These are phyloP conservation scores for Scheffersomyces amazonensis DNA, from an alignment of 805 yeast genomes.

Conservation along the genomic window DNA sequence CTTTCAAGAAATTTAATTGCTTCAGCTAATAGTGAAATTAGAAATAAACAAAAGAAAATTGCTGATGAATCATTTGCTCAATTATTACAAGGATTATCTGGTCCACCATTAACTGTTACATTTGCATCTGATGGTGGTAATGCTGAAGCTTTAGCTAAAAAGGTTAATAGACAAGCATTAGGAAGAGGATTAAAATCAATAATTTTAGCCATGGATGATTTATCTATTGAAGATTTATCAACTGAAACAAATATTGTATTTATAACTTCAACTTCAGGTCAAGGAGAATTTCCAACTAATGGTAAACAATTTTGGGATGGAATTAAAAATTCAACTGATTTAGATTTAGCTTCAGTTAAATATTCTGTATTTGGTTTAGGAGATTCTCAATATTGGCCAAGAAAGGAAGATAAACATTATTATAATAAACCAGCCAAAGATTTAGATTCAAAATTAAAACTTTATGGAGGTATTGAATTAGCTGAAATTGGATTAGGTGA, in stretches of 20 bases:
- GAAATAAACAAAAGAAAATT: constrained; percentile 55
- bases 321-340: constrained; percentile 55
- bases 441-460: constrained; percentile 57
- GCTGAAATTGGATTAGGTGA: constrained; percentile 87
- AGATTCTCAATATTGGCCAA: constrained; percentile 91
- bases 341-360: constrained; percentile 59
- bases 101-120: constrained; percentile 85
- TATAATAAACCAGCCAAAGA: constrained; percentile 90
- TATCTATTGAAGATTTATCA: constrained; percentile 69
- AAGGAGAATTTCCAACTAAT: constrained; percentile 83
- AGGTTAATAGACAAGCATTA: constrained; percentile 73
- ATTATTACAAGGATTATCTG: constrained; percentile 81
- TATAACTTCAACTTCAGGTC: constrained; percentile 76
- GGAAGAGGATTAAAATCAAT: constrained; percentile 73
- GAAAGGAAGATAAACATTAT: constrained; percentile 91
- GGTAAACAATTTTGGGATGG: constrained; percentile 78
- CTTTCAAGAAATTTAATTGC: constrained; percentile 70
- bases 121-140: constrained; percentile 93
- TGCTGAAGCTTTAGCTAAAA: constrained; percentile 78
- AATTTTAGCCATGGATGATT: constrained; percentile 68
- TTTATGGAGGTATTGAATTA: constrained; percentile 72
- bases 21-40: constrained; percentile 58
- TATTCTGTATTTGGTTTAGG: constrained; percentile 74
- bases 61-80: constrained; percentile 77
- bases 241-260: constrained; percentile 68